Evolutionary conservation across 2,329 filamentous ascomycete genomes (phyloP), one percentile per base, ranked within the genome.

Genomic region (Stromatinia cepivora): DNA sequence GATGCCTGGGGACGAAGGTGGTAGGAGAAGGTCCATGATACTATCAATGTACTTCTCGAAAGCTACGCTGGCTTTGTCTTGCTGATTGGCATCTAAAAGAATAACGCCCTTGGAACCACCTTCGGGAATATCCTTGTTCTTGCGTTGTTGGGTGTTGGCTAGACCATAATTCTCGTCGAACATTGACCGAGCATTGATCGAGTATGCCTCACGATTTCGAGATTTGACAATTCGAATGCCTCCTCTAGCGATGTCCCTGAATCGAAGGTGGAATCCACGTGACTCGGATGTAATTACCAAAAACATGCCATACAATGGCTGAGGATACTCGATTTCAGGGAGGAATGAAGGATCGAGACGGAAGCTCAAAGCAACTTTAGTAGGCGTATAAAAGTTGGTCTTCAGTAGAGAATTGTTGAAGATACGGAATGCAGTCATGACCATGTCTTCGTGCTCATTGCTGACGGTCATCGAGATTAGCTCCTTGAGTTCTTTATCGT

Each of bases 31-130:
- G 81, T 99, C 95, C 79, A 99, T 86, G 77, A 99, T 97, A 79
- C 93, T 97, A 83, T 99, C 95, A 77, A 99, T 99, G 82, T 99
- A 99, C 85, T 99, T 99, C 84, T 99, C 94, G 76, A 99, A 99
- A 2, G 95, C 94, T 72, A 97, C 93, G 61, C 86, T 87, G 25
- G 91, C 91, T 82, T 94, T 96, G 81, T 97, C 93, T 81, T 99
- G 95, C 81, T 97, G 93, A 79, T 94, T 90, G 72, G 92, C 88
- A 80, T 99, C 94, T 53, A 99, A 88, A 59, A 99, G 86, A 71
- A 99, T 94, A 70, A 99, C 95, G 82, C 95, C 95, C 84, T 99
- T 99, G 77, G 94, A 97, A 68, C 95, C 95, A 73, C 95, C 95
- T 83, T 99, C 95, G 3, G 95, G 95, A 66, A 99, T 99, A 77